These are phyloP conservation scores for Colletotrichum ledebouriae DNA, from an alignment of 2,329 filamentous ascomycete species.

Conservation along the genomic window DNA sequence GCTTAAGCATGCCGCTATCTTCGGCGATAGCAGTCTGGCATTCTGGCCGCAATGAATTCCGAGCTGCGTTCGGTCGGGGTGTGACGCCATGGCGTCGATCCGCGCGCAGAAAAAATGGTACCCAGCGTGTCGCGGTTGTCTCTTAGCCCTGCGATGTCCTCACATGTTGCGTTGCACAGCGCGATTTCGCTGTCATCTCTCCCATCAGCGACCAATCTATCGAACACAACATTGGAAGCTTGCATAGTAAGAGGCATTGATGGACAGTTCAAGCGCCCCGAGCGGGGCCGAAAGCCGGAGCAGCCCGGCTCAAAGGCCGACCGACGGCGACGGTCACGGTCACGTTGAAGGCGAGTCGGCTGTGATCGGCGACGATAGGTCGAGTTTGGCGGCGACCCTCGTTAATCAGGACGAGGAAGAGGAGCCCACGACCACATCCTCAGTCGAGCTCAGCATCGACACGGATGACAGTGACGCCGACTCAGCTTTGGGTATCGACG, in stretches of 20 bases:
- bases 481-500: slow-evolving; percentile 30
- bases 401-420: not conserved
- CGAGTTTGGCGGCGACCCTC: not conserved
- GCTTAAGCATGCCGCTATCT: not conserved
- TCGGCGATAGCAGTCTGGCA: not conserved
- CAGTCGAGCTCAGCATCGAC: slow-evolving; percentile 22
- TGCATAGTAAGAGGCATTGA: not conserved
- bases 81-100: slow-evolving; percentile 14
- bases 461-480: slow-evolving; percentile 30
- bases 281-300: not conserved
- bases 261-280: not conserved
- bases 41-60: not conserved
- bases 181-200: no score
- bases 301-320: not conserved
- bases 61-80: not conserved
- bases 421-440: not conserved
- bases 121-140: not conserved
- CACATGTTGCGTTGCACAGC: not conserved
- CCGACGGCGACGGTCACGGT: not conserved
- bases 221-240: not conserved
- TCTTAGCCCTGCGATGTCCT: not conserved
- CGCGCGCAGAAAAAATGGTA: not conserved
- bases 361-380: not conserved
- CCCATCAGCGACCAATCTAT: not conserved
- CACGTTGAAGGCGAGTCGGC: not conserved